Conservation (phyloP, 257 asterid species). For the Misopates orontium region DNA sequence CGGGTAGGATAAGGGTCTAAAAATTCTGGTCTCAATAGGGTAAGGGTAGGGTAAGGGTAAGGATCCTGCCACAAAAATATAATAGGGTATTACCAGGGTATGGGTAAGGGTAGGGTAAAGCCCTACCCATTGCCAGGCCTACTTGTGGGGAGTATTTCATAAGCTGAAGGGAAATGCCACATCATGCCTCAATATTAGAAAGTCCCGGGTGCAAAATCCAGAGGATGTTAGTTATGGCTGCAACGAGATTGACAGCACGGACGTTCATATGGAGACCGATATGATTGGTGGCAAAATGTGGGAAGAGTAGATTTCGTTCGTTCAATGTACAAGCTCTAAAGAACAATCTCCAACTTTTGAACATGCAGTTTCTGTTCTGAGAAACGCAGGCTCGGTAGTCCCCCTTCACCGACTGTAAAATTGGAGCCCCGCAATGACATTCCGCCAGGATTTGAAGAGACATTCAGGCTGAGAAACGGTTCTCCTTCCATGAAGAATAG, state of each 20-base stretch:
- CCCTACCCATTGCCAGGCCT: no score
- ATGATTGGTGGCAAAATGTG: slow-evolving; percentile 50
- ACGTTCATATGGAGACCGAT: slow-evolving; percentile 59
- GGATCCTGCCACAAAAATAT: no score
- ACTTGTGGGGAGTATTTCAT: slow-evolving; percentile 77
- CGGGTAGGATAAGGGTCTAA: no score
- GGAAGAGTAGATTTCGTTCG: slow-evolving; percentile 42
- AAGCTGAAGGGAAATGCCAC: slow-evolving; percentile 21
- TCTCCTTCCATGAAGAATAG: background rate
- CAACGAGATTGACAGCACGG: slow-evolving; percentile 19
- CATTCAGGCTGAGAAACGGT: background rate
- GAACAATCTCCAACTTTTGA: background rate
- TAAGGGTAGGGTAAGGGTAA: no score
- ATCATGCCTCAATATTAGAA: no score
- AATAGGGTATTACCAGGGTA: no score
- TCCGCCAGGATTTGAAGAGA: slow-evolving; percentile 40
- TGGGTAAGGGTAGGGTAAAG: no score
- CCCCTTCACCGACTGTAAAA: background rate
- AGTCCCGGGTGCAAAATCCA: background rate
- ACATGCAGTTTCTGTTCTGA: background rate
- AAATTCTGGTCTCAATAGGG: no score
- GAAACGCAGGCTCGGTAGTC: slow-evolving; percentile 3
- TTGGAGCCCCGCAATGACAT: slow-evolving; percentile 14
- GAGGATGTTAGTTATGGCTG: background rate
- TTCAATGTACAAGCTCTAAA: background rate